Percentiles rank a stretch among this genome's conserved stretches.
These are phyloP conservation scores for Gyromitra esculenta DNA, from an alignment of 2,329 filamentous ascomycete genomes.

Conservation along the genomic window DNA sequence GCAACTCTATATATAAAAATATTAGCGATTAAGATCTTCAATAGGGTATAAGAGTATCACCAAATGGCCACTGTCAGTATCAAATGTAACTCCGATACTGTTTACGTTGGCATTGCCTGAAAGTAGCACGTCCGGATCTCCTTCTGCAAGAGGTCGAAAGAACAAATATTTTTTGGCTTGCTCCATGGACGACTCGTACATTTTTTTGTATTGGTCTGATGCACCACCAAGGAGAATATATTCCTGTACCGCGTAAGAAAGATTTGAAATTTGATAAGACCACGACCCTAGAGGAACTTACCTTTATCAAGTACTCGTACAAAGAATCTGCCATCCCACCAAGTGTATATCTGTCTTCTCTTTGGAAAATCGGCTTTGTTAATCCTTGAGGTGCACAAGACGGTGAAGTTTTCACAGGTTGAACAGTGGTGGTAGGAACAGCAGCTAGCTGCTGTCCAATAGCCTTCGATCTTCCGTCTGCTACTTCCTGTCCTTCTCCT, in stretches of 20 bases:
- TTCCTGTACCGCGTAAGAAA: slow-evolving; percentile 63
- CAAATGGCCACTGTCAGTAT: slow-evolving; percentile 54
- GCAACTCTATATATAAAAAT: slow-evolving; percentile 67
- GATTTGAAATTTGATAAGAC: not conserved
- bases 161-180: slow-evolving; percentile 78
- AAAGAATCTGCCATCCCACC: slow-evolving; percentile 75
- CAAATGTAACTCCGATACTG: slow-evolving; percentile 57
- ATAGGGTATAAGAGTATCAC: slow-evolving; percentile 46
- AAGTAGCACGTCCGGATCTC: slow-evolving; percentile 76
- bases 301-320: slow-evolving; percentile 76
- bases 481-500: not conserved
- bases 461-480: slow-evolving; percentile 21
- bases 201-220: slow-evolving; percentile 73
- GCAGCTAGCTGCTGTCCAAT: slow-evolving; percentile 19
- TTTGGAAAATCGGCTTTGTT: slow-evolving; percentile 59
- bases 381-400: slow-evolving; percentile 45
- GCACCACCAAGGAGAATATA: slow-evolving; percentile 80
- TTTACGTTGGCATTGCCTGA: slow-evolving; percentile 70
- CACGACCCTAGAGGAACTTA: slow-evolving; percentile 58
- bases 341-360: slow-evolving; percentile 65
- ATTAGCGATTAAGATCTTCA: slow-evolving; percentile 58
- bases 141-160: slow-evolving; percentile 78
- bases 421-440: slow-evolving; percentile 29
- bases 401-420: slow-evolving; percentile 14
- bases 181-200: slow-evolving; percentile 76